phyloP scores from a whole-genome alignment of 2,329 filamentous ascomycete genomes.

The Colletotrichum aenigma region DNA sequence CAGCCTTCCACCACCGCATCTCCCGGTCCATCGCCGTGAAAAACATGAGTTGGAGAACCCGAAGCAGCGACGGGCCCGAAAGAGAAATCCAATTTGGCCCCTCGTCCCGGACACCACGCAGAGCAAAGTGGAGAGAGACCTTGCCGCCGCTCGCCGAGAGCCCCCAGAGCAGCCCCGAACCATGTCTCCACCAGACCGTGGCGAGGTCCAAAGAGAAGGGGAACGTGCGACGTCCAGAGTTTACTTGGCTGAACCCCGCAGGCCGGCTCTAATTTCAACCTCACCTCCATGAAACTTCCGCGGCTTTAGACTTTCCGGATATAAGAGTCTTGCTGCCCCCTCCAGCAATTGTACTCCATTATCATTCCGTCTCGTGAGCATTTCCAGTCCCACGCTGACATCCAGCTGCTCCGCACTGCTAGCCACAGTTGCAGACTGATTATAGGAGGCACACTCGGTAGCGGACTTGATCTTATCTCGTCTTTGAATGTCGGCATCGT shows the following conservation, averaged over 20 bases:
- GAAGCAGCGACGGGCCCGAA: not conserved
- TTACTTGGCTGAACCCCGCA: not conserved
- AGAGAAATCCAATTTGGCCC: not conserved
- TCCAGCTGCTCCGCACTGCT: too few relatives aligned
- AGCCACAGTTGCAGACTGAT: too few relatives aligned
- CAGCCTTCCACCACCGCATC: not conserved
- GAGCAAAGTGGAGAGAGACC: not conserved
- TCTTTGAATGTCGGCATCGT: not conserved
- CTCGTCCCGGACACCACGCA: not conserved
- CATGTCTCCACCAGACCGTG: not conserved
- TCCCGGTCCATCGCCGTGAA: accelerated
- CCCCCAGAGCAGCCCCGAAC: not conserved
- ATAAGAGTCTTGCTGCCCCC: too few relatives aligned
- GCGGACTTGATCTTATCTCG: not conserved
- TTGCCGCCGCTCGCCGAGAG: not conserved
- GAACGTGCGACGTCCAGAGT: not conserved
- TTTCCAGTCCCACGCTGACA: accelerated
- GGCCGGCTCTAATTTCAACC: not conserved
- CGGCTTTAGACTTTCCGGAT: not conserved
- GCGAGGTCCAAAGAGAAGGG: not conserved
- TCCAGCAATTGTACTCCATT: too few relatives aligned
- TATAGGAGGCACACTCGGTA: not conserved
- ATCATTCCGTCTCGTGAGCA: too few relatives aligned
- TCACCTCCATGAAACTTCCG: not conserved
- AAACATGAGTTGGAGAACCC: too few relatives aligned